Base-by-base conservation (phyloP, 1,284 basidiomycete species). In the Boletus subluridellus region DNA sequence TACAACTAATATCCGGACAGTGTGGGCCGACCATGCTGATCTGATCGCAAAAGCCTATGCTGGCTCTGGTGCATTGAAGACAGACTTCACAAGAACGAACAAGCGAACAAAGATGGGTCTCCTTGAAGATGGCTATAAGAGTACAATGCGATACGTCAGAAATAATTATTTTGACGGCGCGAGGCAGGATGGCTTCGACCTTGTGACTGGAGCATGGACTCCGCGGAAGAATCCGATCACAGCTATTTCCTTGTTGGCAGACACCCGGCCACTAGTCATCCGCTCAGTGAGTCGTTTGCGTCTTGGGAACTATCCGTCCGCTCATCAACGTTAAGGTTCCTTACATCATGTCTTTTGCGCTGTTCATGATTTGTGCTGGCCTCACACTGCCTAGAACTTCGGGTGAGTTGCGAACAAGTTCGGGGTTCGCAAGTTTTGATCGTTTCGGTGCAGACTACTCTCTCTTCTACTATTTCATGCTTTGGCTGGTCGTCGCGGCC, bases 11-110 rank as follows among this genome's bases (percentile, higher is more conserved):
- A 11, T 52, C n/a, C 32, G 49, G 9, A 57, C 60, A 95, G 95
- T 98, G 73, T 99, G 97, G 97, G 91, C 97, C 24, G 93, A 99
- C 71, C 96, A 99, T 71, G 97, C 94, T 21, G 94, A 99, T 74
- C 80, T 82, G 52, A 92, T 99, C 63, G 90, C 94, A 2, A 87
- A 83, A 60, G 95, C 95, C 0, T 99, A 99, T 75, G 91, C 88
- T 53, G 97, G 97, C 28, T 96, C 95, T 26, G 95, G 93, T 15
- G 97, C 97, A 1, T 77, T 99, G 65, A 99, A 99, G 76, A 95
- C 94, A 1, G 97, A 99, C 76, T 98, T 94, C 72, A 99, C 95
- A 10, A 82, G 94, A 50, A 98, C 95, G 0, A 96, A 95, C 66
- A 90, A 91, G 73, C 84, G 95, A 26, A 94, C 93, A 4, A 84